These are phyloP conservation scores for Citrus sp. DNA, from an alignment of 345 rosid genomes.

Conservation along the genomic window DNA sequence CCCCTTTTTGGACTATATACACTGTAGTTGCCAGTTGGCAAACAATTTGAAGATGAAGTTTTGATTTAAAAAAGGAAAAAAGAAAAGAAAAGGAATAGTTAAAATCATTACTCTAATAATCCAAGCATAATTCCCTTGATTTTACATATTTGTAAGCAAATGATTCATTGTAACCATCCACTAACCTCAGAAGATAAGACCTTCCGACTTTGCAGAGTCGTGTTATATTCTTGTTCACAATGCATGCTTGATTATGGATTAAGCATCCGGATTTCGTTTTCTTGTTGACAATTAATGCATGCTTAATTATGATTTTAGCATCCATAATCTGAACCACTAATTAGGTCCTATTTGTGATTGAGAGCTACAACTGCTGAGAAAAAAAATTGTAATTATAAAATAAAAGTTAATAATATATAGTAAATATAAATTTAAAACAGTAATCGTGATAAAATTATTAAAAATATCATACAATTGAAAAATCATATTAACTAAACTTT, in stretches of 20 bases:
- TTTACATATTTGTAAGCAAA: not conserved
- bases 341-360: not conserved
- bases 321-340: not conserved
- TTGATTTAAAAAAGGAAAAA: not conserved
- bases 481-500: too few relatives aligned
- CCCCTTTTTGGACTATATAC: not conserved
- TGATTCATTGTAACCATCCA: not conserved
- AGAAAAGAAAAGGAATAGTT: too few relatives aligned
- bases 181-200: not conserved
- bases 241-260: not conserved
- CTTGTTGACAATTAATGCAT: not conserved
- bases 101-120: not conserved
- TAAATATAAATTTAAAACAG: too few relatives aligned
- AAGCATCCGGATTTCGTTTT: not conserved
- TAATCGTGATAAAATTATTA: too few relatives aligned
- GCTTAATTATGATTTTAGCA: not conserved
- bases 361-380: too few relatives aligned
- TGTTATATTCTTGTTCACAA: not conserved
- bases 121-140: not conserved
- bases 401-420: accelerated
- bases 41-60: not conserved
- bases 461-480: too few relatives aligned
- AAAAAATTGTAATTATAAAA: too few relatives aligned
- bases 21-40: not conserved
- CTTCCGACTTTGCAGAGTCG: not conserved